Conservation (phyloP, 2,329 filamentous ascomycete genomes). For the Curvularia sp. region DNA sequence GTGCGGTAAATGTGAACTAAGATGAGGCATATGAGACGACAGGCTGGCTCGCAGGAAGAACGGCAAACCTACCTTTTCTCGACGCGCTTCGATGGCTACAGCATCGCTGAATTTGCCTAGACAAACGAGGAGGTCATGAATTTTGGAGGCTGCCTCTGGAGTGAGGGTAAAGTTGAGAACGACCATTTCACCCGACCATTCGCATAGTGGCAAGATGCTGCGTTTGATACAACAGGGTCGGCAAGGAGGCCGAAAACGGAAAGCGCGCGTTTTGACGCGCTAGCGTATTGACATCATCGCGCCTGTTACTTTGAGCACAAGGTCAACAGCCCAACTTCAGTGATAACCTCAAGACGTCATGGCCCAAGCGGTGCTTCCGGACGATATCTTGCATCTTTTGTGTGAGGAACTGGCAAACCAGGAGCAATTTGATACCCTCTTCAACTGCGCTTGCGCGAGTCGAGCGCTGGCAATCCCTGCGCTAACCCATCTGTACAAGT, state of each 20-base stretch:
- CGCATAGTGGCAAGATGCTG: slow-evolving; percentile 18
- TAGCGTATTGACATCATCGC: slow-evolving; percentile 25
- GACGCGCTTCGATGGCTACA: slow-evolving; percentile 75
- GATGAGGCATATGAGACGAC: slow-evolving; percentile 25
- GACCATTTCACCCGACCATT: slow-evolving; percentile 47
- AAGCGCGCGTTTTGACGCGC: slow-evolving; percentile 33
- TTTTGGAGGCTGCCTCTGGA: slow-evolving; percentile 72
- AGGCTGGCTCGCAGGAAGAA: slow-evolving; percentile 19
- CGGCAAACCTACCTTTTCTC: slow-evolving; percentile 64
- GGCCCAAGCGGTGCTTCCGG: slow-evolving; percentile 53
- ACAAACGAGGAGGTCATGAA: slow-evolving; percentile 77
- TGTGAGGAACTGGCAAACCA: slow-evolving; percentile 64
- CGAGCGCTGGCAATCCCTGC: slow-evolving; percentile 65
- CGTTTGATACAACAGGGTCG: slow-evolving; percentile 1
- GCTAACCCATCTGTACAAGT: slow-evolving; percentile 70
- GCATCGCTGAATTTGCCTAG: slow-evolving; percentile 81
- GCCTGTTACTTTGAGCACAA: slow-evolving; percentile 8
- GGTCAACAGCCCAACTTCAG: slow-evolving; percentile 7
- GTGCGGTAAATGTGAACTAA: slow-evolving; percentile 72
- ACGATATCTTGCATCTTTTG: slow-evolving; percentile 67
- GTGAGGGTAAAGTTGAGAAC: slow-evolving; percentile 73
- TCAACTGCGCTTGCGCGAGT: slow-evolving; percentile 63
- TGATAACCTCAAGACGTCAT: slow-evolving; percentile 23
- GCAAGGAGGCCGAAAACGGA: slow-evolving; percentile 20
- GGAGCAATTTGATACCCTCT: slow-evolving; percentile 67